Percentiles rank a stretch among this genome's conserved stretches.
These are phyloP conservation scores for Escallonia rubra DNA, from an alignment of 129 eudicot genomes.

Conservation along the genomic window DNA sequence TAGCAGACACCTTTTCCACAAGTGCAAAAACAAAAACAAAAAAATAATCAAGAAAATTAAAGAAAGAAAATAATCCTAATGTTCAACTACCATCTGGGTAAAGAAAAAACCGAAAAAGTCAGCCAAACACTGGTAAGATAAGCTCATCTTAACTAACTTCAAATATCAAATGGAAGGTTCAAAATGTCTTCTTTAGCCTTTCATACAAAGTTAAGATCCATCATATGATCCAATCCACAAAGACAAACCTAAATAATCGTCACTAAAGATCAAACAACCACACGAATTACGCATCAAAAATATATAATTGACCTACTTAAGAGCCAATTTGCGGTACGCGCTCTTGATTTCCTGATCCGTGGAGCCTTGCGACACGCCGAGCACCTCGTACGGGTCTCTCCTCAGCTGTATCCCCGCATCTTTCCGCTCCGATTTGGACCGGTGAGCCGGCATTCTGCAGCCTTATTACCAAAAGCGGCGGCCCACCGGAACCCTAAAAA, in stretches of 20 bases:
- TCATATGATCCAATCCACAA: background rate
- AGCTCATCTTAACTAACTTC: no score
- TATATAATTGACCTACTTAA: conserved; percentile 34
- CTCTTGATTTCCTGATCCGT: conserved; percentile 64
- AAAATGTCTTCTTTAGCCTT: background rate
- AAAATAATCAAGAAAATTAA: no score
- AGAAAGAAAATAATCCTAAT: no score
- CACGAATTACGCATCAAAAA: background rate
- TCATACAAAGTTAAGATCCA: background rate
- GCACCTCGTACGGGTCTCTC: conserved; percentile 60
- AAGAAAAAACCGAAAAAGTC: no score
- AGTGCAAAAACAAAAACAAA: no score
- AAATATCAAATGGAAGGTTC: no score
- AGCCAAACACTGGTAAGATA: no score
- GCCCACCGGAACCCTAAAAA: background rate
- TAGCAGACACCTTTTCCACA: no score
- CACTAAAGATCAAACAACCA: background rate
- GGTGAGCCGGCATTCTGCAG: conserved; percentile 38
- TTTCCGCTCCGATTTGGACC: conserved; percentile 34
- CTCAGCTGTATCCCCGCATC: conserved; percentile 31
- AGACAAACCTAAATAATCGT: background rate
- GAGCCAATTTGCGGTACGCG: conserved; percentile 56
- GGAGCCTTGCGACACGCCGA: conserved; percentile 44
- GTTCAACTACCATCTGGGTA: no score
- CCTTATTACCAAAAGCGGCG: background rate